A percentile compares a stretch with the other conserved stretches of the same genome.
Evolutionary conservation across 345 rosid species (phyloP).

Genomic region (Pelargonium nanum): DNA sequence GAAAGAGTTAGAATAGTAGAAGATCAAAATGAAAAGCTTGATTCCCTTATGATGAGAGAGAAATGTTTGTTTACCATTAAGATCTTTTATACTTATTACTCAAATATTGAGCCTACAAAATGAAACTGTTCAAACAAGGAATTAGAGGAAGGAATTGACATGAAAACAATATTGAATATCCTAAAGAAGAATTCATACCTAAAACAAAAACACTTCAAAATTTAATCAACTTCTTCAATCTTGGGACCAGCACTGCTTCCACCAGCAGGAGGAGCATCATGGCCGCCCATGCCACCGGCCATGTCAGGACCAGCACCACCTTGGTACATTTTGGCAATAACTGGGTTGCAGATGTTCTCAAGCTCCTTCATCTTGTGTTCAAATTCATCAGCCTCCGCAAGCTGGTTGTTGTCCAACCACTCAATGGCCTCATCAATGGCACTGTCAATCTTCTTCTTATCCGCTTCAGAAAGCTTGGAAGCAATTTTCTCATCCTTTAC

Average conservation of each 20-base stretch:
- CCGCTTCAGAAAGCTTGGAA: conserved; percentile 15
- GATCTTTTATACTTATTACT: no score
- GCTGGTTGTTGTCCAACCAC: conserved; percentile 19
- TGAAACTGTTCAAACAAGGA: no score
- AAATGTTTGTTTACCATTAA: no score
- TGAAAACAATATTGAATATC: no score
- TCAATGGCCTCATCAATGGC: conserved; percentile 18
- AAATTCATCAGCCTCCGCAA: conserved; percentile 20
- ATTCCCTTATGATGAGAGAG: no score
- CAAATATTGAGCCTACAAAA: no score
- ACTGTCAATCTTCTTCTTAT: conserved; percentile 25
- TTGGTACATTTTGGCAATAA: conserved; percentile 16
- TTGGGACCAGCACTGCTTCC: conserved; percentile 17
- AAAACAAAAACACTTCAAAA: no score
- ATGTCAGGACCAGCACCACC: conserved; percentile 5
- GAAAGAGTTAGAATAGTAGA: no score
- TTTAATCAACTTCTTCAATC: conserved; percentile 17
- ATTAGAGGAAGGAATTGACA: no score
- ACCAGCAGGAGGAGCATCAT: conserved; percentile 15
- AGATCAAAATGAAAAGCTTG: no score
- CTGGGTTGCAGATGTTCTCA: conserved; percentile 19
- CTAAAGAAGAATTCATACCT: no score
- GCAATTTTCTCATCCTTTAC: conserved; percentile 20
- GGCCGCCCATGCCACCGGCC: conserved; percentile 18
- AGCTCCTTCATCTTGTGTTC: conserved; percentile 25